Base-by-base conservation (phyloP, 2,329 filamentous ascomycete genomes). In the Pseudocercospora fuligena region DNA sequence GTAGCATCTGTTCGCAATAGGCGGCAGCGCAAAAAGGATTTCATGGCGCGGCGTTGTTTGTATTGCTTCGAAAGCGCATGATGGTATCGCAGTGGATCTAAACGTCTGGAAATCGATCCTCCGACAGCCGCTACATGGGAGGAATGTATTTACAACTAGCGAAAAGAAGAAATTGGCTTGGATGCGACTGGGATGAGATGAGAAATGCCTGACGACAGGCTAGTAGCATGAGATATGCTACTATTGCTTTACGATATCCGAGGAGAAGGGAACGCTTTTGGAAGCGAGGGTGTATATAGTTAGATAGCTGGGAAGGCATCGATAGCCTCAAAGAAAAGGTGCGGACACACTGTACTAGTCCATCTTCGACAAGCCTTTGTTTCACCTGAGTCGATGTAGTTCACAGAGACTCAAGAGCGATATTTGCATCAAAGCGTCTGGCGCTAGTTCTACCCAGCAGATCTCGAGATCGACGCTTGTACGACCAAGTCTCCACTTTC, bases 1-100 rank as follows among this genome's bases (percentile, higher is more conserved):
- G 72, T 77, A 76, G 75, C 76, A 78, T 77, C 75, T 77, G 76
- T 68, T 65, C 73, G 76, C 74, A 72, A 51, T 77, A 77, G 75
- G 75, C 75, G 74, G 71, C 76, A 78, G 76, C 74, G 68, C 61
- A 64, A 64, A 43, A 67, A 67, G 62, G 49, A 64, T 61, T 31
- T 61, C 69, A 69, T 64, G 64, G 67, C 63, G 65, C 54, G 69
- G 69, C 63, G 69, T 71, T 61, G 31, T 61, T 49, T 57, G 43
- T 54, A n/a, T 29, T 31, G 59, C 23, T 33, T 61, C 59, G n/a
- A 58, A 33, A 21, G 59, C 58, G 63, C 29, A 43, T 43, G 16
- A 27, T 60, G 47, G 43, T 51, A 16, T 46, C 43, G 58, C 33
- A 40, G 36, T 43, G 56, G 47, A 47, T 56, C 19, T 25, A 60